These are phyloP conservation scores for Annulohypoxylon bovei DNA, from an alignment of 495 filamentous ascomycete genomes.

Conservation along the genomic window DNA sequence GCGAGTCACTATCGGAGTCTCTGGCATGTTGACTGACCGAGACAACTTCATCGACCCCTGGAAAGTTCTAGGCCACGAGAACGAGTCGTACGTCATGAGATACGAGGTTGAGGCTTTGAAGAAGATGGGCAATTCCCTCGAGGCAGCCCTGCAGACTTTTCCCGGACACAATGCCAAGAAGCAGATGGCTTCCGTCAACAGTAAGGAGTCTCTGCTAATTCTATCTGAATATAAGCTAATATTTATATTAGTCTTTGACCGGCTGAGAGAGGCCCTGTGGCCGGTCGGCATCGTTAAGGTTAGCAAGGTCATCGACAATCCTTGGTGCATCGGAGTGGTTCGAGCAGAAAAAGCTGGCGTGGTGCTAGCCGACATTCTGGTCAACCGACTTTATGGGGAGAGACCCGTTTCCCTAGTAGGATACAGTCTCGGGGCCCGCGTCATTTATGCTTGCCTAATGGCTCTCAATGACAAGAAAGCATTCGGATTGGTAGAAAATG, in stretches of 20 bases:
- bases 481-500: conserved; percentile 88
- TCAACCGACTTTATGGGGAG: conserved; percentile 89
- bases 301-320: conserved; percentile 85
- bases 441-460: conserved; percentile 85
- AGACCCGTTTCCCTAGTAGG: conserved; percentile 88
- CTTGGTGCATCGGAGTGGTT: conserved; percentile 83
- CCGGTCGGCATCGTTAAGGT: conserved; percentile 82
- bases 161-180: conserved; percentile 81
- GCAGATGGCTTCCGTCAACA: conserved; percentile 69
- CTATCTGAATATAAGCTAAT: conserved; percentile 28
- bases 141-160: conserved; percentile 75
- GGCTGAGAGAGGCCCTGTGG: conserved; percentile 75
- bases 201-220: conserved; percentile 43
- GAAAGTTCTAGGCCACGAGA: conserved; percentile 72
- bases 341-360: conserved; percentile 88
- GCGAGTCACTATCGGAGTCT: conserved; percentile 82
- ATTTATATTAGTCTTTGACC: conserved; percentile 67
- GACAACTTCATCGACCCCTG: conserved; percentile 79
- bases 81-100: conserved; percentile 83
- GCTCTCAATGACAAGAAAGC: conserved; percentile 77
- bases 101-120: conserved; percentile 84
- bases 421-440: conserved; percentile 88
- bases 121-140: conserved; percentile 79
- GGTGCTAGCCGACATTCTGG: conserved; percentile 86
- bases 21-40: conserved; percentile 80